Percentiles rank a stretch among this genome's conserved stretches.
Conservation (phyloP, 495 filamentous ascomycete species). For the Penicillium coffeae region DNA sequence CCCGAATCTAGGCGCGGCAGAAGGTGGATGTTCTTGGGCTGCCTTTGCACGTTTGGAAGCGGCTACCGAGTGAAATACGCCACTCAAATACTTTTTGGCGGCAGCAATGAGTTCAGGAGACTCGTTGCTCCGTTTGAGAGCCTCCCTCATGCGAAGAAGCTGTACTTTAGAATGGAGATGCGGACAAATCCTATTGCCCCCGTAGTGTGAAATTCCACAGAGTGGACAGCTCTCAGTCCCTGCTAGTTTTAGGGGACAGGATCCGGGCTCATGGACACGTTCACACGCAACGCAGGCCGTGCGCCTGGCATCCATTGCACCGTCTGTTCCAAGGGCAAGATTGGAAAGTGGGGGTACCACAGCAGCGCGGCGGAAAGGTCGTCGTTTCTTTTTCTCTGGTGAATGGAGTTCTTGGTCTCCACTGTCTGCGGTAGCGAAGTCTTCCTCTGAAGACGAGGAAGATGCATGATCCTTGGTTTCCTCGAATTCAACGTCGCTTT, state of each 20-base stretch:
- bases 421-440: not conserved
- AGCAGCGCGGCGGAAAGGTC: conserved; percentile 30
- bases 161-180: conserved; percentile 56
- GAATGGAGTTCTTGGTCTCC: not conserved
- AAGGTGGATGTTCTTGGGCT: not conserved
- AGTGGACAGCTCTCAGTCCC: conserved; percentile 62
- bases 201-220: conserved; percentile 66
- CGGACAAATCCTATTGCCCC: conserved; percentile 53
- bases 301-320: conserved; percentile 22
- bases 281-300: conserved; percentile 54
- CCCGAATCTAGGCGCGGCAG: not conserved
- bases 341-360: not conserved
- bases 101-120: conserved; percentile 42
- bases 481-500: conserved; percentile 38
- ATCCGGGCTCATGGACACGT: conserved; percentile 48
- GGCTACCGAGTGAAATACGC: conserved; percentile 50
- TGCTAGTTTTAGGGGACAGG: conserved; percentile 57
- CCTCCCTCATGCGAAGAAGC: conserved; percentile 55
- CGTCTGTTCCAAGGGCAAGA: conserved; percentile 39
- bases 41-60: conserved; percentile 14
- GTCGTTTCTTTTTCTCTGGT: conserved; percentile 14
- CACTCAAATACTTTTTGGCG: conserved; percentile 54
- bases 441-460: conserved; percentile 24
- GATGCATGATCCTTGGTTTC: conserved; percentile 15
- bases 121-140: conserved; percentile 56